phyloP scores from a whole-genome alignment of 2,329 filamentous ascomycete species.

The Ophiostoma himal-ulmi region DNA sequence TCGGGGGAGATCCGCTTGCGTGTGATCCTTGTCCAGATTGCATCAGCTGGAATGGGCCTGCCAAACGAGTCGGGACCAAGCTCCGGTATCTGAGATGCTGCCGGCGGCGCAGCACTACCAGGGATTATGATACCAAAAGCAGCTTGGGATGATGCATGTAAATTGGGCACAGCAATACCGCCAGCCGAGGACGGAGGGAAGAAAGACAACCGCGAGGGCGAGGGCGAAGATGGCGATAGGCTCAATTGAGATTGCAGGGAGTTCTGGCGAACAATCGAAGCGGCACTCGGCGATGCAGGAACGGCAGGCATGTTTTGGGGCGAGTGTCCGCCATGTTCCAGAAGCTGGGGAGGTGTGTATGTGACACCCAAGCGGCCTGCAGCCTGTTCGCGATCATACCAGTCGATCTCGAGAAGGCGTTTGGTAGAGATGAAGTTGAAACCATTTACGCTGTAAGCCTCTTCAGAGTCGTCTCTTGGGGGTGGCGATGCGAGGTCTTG shows the following conservation, averaged over 20 bases:
- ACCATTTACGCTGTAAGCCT: constrained; percentile 30
- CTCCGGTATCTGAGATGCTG: constrained; percentile 22
- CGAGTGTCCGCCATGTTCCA: constrained; percentile 2
- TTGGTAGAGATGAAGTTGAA: constrained; percentile 49
- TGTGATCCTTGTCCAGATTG: constrained; percentile 55
- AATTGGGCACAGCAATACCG: background rate
- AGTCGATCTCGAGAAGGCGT: constrained; percentile 47
- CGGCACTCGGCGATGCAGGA: background rate
- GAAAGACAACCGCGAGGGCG: background rate
- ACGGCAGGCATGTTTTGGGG: background rate
- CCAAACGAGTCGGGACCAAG: constrained; percentile 51
- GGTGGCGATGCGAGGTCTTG: background rate
- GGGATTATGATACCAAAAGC: constrained; percentile 26
- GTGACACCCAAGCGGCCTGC: constrained; percentile 39
- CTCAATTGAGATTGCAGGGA: constrained; percentile 1
- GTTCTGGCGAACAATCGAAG: constrained; percentile 15
- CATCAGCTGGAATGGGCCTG: constrained; percentile 50
- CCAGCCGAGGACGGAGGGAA: constrained; percentile 14
- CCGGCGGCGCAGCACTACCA: constrained; percentile 25
- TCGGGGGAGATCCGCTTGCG: constrained; percentile 53
- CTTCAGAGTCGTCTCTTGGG: constrained; percentile 35
- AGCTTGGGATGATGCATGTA: background rate
- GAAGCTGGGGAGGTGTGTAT: constrained; percentile 35
- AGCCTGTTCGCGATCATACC: constrained; percentile 36
- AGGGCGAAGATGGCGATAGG: background rate